A percentile compares a stretch with the other conserved stretches of the same genome.
phyloP scores from a whole-genome alignment of 306 rosid species.

The Senna tora region DNA sequence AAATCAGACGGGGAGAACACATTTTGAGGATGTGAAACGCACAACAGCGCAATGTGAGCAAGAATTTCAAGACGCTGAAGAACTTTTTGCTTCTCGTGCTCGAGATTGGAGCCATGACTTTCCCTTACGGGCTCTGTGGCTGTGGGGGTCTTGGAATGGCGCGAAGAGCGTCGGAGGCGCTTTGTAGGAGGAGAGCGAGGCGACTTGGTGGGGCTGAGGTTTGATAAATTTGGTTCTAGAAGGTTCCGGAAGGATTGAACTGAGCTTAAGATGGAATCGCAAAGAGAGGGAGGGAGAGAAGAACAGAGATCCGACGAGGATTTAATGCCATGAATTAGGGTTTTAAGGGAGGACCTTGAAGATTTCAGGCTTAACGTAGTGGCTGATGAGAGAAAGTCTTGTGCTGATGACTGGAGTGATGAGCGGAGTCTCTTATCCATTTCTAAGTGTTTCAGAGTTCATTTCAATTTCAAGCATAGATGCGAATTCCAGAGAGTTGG shows the following conservation, averaged over 20 bases:
- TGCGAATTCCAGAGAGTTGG: not conserved
- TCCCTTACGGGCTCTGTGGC: slow-evolving; percentile 23
- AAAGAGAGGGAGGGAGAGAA: slow-evolving; percentile 71
- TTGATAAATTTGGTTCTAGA: slow-evolving; percentile 29
- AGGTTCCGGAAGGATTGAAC: slow-evolving; percentile 53
- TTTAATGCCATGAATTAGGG: slow-evolving; percentile 65
- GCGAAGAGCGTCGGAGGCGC: slow-evolving; percentile 67
- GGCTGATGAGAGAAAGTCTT: slow-evolving; percentile 65
- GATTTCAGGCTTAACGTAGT: slow-evolving; percentile 57
- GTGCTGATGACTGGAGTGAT: slow-evolving; percentile 65
- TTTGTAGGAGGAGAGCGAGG: slow-evolving; percentile 71
- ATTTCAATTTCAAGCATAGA: not conserved
- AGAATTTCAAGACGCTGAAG: slow-evolving; percentile 57
- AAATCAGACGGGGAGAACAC: slow-evolving; percentile 53
- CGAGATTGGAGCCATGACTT: slow-evolving; percentile 10
- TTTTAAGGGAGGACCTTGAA: slow-evolving; percentile 63
- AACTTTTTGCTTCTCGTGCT: slow-evolving; percentile 34
- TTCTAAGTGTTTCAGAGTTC: not conserved
- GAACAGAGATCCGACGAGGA: slow-evolving; percentile 60
- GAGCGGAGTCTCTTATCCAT: slow-evolving; percentile 86
- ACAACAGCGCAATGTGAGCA: slow-evolving; percentile 48
- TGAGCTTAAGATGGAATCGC: slow-evolving; percentile 49
- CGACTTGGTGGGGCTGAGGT: slow-evolving; percentile 33
- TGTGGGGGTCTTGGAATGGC: slow-evolving; percentile 43
- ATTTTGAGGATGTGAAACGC: slow-evolving; percentile 67